These are phyloP conservation scores for Tulasnella sp. DNA, from an alignment of 768 basidiomycete species.

Conservation along the genomic window DNA sequence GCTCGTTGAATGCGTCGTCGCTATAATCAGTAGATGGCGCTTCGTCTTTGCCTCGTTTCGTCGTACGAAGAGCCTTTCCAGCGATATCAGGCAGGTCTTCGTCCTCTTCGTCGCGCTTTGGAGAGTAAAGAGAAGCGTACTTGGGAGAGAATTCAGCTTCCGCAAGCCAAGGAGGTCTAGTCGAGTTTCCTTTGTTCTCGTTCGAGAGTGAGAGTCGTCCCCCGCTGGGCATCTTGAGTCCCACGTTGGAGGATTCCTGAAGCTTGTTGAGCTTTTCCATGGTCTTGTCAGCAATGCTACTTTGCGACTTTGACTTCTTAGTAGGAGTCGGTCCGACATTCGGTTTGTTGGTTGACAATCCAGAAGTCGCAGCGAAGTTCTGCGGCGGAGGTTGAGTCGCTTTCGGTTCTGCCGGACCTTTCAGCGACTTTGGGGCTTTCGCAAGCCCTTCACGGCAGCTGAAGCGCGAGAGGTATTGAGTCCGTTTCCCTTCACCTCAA, in stretches of 20 bases:
- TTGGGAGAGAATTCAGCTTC: background rate
- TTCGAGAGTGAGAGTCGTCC: constrained; percentile 7
- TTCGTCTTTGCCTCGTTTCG: background rate
- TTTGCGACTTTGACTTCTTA: background rate
- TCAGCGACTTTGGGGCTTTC: constrained; percentile 34
- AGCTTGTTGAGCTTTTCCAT: constrained; percentile 8
- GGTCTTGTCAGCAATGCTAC: background rate
- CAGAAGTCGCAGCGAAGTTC: background rate
- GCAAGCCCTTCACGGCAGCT: constrained; percentile 65
- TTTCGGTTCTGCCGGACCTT: background rate
- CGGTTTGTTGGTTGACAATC: background rate
- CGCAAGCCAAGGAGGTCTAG: background rate
- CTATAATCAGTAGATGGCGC: background rate
- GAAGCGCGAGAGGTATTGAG: background rate
- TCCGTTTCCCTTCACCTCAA: background rate
- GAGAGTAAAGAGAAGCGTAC: background rate
- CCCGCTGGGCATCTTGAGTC: background rate
- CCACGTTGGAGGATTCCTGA: background rate
- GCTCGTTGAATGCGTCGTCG: background rate
- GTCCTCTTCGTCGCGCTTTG: background rate
- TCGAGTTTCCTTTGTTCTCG: background rate
- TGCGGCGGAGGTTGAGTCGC: background rate
- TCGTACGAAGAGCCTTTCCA: background rate
- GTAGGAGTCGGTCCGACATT: background rate
- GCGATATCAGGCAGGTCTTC: background rate